Percentiles rank a stretch among this genome's conserved stretches.
These are phyloP conservation scores for Meyerozyma carpophila DNA, from an alignment of 1,139 yeast genomes.

Conservation along the genomic window DNA sequence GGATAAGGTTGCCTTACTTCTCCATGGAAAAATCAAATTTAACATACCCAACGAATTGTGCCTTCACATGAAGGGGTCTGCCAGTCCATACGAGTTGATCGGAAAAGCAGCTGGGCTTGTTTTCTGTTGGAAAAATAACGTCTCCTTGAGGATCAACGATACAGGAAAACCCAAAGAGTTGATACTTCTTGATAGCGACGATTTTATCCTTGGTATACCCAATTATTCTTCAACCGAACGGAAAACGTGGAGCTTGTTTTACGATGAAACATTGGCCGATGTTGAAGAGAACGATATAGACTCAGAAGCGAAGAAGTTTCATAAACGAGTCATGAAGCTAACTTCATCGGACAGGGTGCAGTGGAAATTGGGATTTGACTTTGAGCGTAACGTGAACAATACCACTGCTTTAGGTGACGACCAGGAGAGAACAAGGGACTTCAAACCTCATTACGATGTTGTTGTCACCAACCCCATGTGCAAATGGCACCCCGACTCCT, in stretches of 20 bases:
- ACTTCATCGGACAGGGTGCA: constrained; percentile 35
- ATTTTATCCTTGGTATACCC: constrained; percentile 66
- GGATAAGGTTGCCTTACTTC: constrained; percentile 41
- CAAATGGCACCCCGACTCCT: constrained; percentile 42
- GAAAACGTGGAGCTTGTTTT: constrained; percentile 32
- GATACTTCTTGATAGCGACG: constrained; percentile 58
- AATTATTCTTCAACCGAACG: constrained; percentile 35
- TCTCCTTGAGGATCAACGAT: constrained; percentile 55
- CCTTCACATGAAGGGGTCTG: constrained; percentile 59
- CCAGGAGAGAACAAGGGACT: constrained; percentile 27
- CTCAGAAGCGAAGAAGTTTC: constrained; percentile 27
- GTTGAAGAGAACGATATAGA: constrained; percentile 14
- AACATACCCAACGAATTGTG: constrained; percentile 47
- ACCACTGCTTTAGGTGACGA: constrained; percentile 21
- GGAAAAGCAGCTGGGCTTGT: constrained; percentile 77
- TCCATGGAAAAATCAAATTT: constrained; percentile 49
- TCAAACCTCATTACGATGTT: constrained; percentile 42
- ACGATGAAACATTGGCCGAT: constrained; percentile 19
- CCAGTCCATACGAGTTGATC: constrained; percentile 67
- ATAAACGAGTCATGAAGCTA: constrained; percentile 33
- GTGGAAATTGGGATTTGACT: constrained; percentile 39
- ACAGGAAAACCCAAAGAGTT: constrained; percentile 59
- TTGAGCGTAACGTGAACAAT: constrained; percentile 30
- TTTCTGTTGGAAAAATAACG: constrained; percentile 70
- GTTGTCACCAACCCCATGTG: constrained; percentile 35